A percentile compares a stretch with the other conserved stretches of the same genome.
phyloP scores from a whole-genome alignment of 1,139 yeast species.

The Spencermartinsiella ligniputridi region DNA sequence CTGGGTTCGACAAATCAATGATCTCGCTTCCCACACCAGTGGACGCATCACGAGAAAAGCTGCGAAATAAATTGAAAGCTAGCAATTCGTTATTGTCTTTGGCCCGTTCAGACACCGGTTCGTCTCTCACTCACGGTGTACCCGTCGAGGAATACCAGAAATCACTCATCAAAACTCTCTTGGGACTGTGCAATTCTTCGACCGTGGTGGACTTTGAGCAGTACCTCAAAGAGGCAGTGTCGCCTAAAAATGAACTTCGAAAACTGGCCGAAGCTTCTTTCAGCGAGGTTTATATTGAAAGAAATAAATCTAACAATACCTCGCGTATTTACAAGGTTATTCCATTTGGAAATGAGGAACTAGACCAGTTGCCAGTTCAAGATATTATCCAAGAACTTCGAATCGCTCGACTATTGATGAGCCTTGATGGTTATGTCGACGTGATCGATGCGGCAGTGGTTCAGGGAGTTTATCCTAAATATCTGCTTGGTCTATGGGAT shows the following conservation, averaged over 20 bases:
- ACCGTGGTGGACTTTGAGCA: slow-evolving; percentile 30
- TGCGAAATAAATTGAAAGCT: slow-evolving; percentile 48
- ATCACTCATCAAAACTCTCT: slow-evolving; percentile 32
- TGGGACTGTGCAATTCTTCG: slow-evolving; percentile 36
- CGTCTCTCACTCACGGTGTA: slow-evolving; percentile 28
- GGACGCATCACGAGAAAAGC: slow-evolving; percentile 50
- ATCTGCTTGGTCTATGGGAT: slow-evolving; percentile 44
- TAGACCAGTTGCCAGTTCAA: slow-evolving; percentile 40
- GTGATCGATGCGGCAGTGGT: slow-evolving; percentile 43
- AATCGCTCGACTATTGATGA: slow-evolving; percentile 38
- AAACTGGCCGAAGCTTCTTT: slow-evolving; percentile 46
- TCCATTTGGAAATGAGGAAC: slow-evolving; percentile 45
- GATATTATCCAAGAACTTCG: slow-evolving; percentile 47
- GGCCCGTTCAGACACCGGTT: slow-evolving; percentile 26
- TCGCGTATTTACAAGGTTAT: slow-evolving; percentile 43
- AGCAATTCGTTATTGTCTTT: slow-evolving; percentile 48
- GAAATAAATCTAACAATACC: slow-evolving; percentile 6
- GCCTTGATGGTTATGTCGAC: slow-evolving; percentile 41
- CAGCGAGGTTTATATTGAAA: slow-evolving; percentile 41
- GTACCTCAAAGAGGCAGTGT: slow-evolving; percentile 25
- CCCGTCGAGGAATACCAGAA: slow-evolving; percentile 31
- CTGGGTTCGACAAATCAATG: slow-evolving; percentile 30
- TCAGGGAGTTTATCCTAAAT: slow-evolving; percentile 42
- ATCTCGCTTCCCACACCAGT: slow-evolving; percentile 59
- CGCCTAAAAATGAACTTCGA: slow-evolving; percentile 20